These are phyloP conservation scores for Dunaliella salina DNA, from an alignment of 163 green algal species.

Conservation along the genomic window DNA sequence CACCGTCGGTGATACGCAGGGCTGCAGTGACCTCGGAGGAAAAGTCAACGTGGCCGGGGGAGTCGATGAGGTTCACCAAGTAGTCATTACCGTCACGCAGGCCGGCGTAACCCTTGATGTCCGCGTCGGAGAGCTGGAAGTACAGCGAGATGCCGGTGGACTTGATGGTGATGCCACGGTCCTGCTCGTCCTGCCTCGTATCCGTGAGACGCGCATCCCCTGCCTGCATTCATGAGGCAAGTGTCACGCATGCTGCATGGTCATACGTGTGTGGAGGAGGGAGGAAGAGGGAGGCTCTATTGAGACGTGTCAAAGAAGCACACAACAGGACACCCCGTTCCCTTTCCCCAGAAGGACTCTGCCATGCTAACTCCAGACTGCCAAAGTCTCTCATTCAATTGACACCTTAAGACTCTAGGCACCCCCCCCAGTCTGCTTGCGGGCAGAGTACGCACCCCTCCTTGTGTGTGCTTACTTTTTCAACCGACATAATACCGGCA, in stretches of 20 bases:
- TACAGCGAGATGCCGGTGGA: slow-evolving; percentile 99
- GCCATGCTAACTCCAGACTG: too few species aligned
- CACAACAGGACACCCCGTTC: too few species aligned
- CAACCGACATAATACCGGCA: slow-evolving; percentile 97
- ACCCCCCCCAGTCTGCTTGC: too few species aligned
- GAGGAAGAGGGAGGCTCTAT: background rate
- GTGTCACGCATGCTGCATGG: background rate
- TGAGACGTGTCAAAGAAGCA: too few species aligned
- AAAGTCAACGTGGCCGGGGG: slow-evolving; percentile 99
- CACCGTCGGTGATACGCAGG: slow-evolving; percentile 98
- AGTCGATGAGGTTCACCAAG: slow-evolving; percentile 99
- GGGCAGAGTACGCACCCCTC: too few species aligned
- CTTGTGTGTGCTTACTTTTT: slow-evolving; percentile 78
- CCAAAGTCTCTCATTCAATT: too few species aligned
- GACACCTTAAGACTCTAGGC: too few species aligned
- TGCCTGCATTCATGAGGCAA: slow-evolving; percentile 56
- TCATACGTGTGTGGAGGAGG: background rate
- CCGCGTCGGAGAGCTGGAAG: slow-evolving; percentile 59
- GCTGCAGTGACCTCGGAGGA: slow-evolving; percentile 98
- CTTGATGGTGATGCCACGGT: slow-evolving; percentile 99
- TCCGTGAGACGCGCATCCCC: slow-evolving; percentile 91
- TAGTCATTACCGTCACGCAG: slow-evolving; percentile 88
- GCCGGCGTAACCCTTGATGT: slow-evolving; percentile 77
- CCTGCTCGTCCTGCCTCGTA: slow-evolving; percentile 96
- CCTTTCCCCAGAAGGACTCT: too few species aligned